Base-by-base conservation (phyloP, 495 filamentous ascomycete genomes). In the Parmelia sp. region DNA sequence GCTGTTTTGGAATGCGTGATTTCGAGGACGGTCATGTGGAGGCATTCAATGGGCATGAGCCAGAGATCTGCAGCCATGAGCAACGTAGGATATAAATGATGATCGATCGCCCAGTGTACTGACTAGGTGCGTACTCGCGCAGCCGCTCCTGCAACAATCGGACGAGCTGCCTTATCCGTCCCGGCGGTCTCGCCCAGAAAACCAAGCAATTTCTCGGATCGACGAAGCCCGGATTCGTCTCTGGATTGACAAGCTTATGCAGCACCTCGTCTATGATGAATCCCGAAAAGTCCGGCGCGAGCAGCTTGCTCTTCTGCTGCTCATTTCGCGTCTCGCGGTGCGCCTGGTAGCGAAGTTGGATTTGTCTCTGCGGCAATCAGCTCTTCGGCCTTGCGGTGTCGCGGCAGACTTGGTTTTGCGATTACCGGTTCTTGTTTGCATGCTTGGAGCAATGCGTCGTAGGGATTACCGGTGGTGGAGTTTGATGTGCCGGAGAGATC, bases 1-100 rank as follows among this genome's bases (percentile, higher is more conserved):
- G 79, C 68, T 0, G 87, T 88, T 19, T 79, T 80, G 0, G 87
- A 90, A 72, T 90, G 88, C 11, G 85, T 83, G 58, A 96, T 75
- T 73, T 98, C 93, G 11, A 96, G 79, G 1, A 86, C 85, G 0
- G 94, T 98, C 74, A 96, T 82, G 76, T 97, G 93, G 59, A 96
- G 87, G 66, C 82, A 78, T 58, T 86, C 76, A 10, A 78, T 70
- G 11, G 92, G 91, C 83, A 93, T 92, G 27, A 92, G 79, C 93
- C 94, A 97, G 33, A 97, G 75, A 62, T 81, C 90, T 94, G 51
- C 27, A 31, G 9, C 29, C 53, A 44, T 58, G 27, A 65, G 61
- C 62, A 47, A 42, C 11, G 31, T 15, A 7, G 14, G 19, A 12
- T 19, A 31, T n/a, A n/a, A n/a, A n/a, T n/a, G 53, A 10, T 25